A percentile compares a stretch with the other conserved stretches of the same genome.
Evolutionary conservation across 192 early-diverging fungal species (phyloP).

Genomic region (Coemansia sp.): DNA sequence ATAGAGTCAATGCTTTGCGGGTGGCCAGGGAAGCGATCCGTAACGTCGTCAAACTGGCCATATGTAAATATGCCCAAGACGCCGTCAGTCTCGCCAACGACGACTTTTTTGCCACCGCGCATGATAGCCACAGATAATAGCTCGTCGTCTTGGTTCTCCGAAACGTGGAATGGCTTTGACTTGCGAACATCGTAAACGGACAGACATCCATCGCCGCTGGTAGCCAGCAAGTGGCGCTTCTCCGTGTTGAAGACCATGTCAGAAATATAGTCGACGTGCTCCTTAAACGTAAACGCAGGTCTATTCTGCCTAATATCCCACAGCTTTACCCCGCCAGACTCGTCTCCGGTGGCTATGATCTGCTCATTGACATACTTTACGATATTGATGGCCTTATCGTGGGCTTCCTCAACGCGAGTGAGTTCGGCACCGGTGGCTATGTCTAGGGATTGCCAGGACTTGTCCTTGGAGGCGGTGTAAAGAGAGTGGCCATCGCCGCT

Average conservation of each 20-base stretch:
- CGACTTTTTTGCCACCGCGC: conserved; percentile 75
- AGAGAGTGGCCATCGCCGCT: conserved; percentile 63
- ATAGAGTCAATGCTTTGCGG: conserved; percentile 88
- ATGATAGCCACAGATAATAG: conserved; percentile 70
- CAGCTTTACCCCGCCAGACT: conserved; percentile 79
- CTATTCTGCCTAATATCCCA: conserved; percentile 88
- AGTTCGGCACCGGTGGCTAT: conserved; percentile 69
- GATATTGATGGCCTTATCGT: conserved; percentile 77
- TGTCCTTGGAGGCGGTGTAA: conserved; percentile 84
- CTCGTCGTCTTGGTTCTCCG: conserved; percentile 95
- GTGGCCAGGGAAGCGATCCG: conserved; percentile 93
- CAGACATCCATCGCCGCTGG: conserved; percentile 87
- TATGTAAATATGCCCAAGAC: conserved; percentile 84
- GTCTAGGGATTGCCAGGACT: conserved; percentile 77
- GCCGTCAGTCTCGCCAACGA: conserved; percentile 91
- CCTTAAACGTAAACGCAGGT: conserved; percentile 71
- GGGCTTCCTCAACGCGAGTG: conserved; percentile 73
- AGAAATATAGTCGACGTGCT: conserved; percentile 92
- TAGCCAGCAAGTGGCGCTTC: conserved; percentile 77
- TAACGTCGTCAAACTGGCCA: conserved; percentile 89
- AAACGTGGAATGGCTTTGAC: conserved; percentile 76
- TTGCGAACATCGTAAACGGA: conserved; percentile 91
- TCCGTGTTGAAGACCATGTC: conserved; percentile 71
- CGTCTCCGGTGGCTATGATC: conserved; percentile 90
- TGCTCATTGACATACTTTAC: conserved; percentile 70